Evolutionary conservation across 805 yeast species (phyloP).

Genomic region (Cyberlindnera maritima): DNA sequence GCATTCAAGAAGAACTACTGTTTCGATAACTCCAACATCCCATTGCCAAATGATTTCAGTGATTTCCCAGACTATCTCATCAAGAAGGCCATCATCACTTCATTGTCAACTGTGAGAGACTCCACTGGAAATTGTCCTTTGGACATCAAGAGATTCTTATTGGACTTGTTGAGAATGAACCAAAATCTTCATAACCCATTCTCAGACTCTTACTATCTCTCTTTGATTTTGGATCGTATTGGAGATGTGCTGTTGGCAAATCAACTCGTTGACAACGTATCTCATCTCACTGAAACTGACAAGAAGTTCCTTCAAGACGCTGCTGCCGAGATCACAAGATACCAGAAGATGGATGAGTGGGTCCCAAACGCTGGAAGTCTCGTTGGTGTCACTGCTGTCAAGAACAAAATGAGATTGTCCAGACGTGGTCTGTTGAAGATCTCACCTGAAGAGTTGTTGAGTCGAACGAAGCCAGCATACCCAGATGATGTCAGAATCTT

Average conservation of each 20-base stretch:
- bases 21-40: constrained; percentile 62
- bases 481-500: constrained; percentile 54
- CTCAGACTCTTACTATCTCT: constrained; percentile 67
- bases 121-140: constrained; percentile 60
- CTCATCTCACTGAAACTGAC: constrained; percentile 27
- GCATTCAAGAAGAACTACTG: constrained; percentile 73
- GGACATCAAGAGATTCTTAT: constrained; percentile 57
- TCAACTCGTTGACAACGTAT: constrained; percentile 14
- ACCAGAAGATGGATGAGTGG: constrained; percentile 82
- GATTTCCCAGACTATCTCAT: constrained; percentile 68
- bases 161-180: constrained; percentile 75
- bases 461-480: constrained; percentile 46
- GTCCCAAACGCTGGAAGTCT: constrained; percentile 66
- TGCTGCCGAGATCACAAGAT: constrained; percentile 66
- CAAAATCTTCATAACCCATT: constrained; percentile 80
- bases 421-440: constrained; percentile 50
- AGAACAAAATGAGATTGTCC: constrained; percentile 58
- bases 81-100: constrained; percentile 63
- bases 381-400: constrained; percentile 54
- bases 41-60: constrained; percentile 77
- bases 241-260: constrained; percentile 38
- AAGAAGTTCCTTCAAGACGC: constrained; percentile 44
- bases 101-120: constrained; percentile 60
- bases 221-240: constrained; percentile 54
- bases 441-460: constrained; percentile 52